Conservation (phyloP, 495 filamentous ascomycete species). For the Bryoglossum gracile region DNA sequence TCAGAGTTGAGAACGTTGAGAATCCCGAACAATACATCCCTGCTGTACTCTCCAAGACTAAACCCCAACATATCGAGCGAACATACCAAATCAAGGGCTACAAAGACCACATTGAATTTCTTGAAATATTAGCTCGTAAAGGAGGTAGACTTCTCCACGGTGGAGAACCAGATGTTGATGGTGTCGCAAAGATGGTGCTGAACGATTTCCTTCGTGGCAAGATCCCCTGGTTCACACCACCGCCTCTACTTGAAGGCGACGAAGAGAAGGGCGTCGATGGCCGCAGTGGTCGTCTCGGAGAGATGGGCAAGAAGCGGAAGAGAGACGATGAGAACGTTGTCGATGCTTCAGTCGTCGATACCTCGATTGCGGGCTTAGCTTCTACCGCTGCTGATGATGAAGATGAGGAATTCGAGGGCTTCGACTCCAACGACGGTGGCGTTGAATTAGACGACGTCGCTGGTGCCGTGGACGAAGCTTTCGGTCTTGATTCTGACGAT, state of each 20-base stretch:
- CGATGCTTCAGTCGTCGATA: slow-evolving; percentile 30
- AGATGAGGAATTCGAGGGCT: slow-evolving; percentile 42
- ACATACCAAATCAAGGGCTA: slow-evolving; percentile 83
- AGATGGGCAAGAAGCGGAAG: slow-evolving; percentile 54
- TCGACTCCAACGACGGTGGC: slow-evolving; percentile 42
- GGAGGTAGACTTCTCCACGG: slow-evolving; percentile 77
- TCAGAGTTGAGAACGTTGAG: slow-evolving; percentile 89
- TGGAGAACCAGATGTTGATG: slow-evolving; percentile 87
- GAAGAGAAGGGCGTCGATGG: slow-evolving; percentile 50
- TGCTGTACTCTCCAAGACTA: slow-evolving; percentile 69
- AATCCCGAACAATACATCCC: slow-evolving; percentile 93
- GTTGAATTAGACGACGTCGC: slow-evolving; percentile 33
- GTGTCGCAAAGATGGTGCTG: slow-evolving; percentile 89
- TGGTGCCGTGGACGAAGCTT: slow-evolving; percentile 30
- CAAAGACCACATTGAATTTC: slow-evolving; percentile 67
- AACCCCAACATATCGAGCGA: slow-evolving; percentile 80
- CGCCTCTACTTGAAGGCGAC: slow-evolving; percentile 53
- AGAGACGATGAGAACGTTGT: slow-evolving; percentile 38
- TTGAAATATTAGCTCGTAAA: slow-evolving; percentile 82
- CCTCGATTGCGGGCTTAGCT: slow-evolving; percentile 18
- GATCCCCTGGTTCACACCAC: slow-evolving; percentile 88
- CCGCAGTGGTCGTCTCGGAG: slow-evolving; percentile 46
- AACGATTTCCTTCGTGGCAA: slow-evolving; percentile 95
- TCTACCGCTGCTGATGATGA: slow-evolving; percentile 7
- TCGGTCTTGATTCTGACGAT: slow-evolving; percentile 45